phyloP scores from a whole-genome alignment of 371 early-diverging fungal genomes.

The Gilbertella persicaria region DNA sequence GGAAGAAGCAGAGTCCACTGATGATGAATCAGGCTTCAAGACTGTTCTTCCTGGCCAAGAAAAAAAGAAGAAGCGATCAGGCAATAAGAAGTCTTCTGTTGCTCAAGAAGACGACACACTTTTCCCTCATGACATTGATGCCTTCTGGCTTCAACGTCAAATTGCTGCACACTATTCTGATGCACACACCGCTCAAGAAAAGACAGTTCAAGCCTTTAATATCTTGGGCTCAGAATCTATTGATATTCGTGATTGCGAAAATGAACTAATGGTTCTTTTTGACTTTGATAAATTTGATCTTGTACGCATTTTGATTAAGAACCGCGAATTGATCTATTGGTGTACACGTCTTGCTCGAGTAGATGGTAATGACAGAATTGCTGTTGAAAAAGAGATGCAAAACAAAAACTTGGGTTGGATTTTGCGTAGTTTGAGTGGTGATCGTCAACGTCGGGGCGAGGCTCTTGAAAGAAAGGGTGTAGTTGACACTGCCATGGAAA shows the following conservation, averaged over 20 bases:
- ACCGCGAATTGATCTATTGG: slow-evolving; percentile 91
- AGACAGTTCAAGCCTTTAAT: slow-evolving; percentile 75
- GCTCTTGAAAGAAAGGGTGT: slow-evolving; percentile 73
- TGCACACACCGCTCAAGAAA: slow-evolving; percentile 84
- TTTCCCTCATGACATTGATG: slow-evolving; percentile 87
- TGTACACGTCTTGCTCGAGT: slow-evolving; percentile 86
- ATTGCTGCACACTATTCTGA: slow-evolving; percentile 82
- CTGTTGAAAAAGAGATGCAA: slow-evolving; percentile 71
- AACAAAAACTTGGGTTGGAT: slow-evolving; percentile 71
- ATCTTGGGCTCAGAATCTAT: slow-evolving; percentile 70
- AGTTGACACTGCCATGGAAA: slow-evolving; percentile 61
- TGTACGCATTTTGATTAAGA: slow-evolving; percentile 83
- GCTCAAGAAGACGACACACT: slow-evolving; percentile 38
- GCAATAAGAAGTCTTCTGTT: slow-evolving; percentile 13
- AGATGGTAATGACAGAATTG: slow-evolving; percentile 52
- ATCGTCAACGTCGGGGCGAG: slow-evolving; percentile 69
- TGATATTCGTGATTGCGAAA: slow-evolving; percentile 87
- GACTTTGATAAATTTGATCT: slow-evolving; percentile 94
- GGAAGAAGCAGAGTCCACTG: slow-evolving; percentile 33
- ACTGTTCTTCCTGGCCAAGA: slow-evolving; percentile 54
- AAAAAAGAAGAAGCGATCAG: slow-evolving; percentile 31
- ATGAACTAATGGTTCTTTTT: slow-evolving; percentile 90
- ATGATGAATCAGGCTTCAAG: slow-evolving; percentile 57
- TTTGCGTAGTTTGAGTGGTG: slow-evolving; percentile 67
- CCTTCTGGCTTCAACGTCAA: slow-evolving; percentile 96